phyloP scores from a whole-genome alignment of 1,139 yeast species.

The Trichomonascaceae sp. region DNA sequence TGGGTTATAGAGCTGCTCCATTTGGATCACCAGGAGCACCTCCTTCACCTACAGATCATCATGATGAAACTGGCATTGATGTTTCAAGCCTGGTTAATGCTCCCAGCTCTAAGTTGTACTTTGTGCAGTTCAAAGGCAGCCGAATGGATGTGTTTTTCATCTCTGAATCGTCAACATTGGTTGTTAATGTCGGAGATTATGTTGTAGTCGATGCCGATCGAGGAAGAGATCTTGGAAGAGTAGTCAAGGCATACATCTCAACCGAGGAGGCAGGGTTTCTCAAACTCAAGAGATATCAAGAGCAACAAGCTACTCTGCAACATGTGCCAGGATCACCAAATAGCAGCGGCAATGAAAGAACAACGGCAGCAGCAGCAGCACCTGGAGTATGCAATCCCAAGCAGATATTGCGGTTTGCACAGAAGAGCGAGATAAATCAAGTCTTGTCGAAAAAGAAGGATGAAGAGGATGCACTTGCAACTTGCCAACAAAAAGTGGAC shows the following conservation, averaged over 20 bases:
- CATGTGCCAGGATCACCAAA: constrained; percentile 27
- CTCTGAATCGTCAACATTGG: constrained; percentile 47
- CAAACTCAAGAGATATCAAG: constrained; percentile 73
- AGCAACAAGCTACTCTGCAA: constrained; percentile 58
- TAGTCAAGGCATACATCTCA: constrained; percentile 59
- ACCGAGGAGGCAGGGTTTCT: constrained; percentile 75
- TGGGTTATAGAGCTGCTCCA: neutral
- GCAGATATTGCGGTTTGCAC: constrained; percentile 67
- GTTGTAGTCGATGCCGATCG: constrained; percentile 98
- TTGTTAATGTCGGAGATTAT: constrained; percentile 61
- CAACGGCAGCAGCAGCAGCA: constrained; percentile 24
- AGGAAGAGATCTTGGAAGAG: constrained; percentile 83
- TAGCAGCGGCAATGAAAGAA: constrained; percentile 14
- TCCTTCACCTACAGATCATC: constrained; percentile 13
- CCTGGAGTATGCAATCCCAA: constrained; percentile 54
- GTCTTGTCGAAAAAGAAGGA: constrained; percentile 56
- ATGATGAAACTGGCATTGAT: constrained; percentile 7
- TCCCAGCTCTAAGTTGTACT: constrained; percentile 40
- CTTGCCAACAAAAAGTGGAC: constrained; percentile 53
- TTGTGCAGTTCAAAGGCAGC: constrained; percentile 83
- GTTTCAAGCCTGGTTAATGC: constrained; percentile 22
- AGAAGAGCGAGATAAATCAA: constrained; percentile 53
- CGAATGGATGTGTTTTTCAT: constrained; percentile 76
- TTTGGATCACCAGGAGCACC: constrained; percentile 3
- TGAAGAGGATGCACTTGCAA: constrained; percentile 65